Evolutionary conservation across 1,139 yeast genomes (phyloP).

Genomic region (Pichia sp.): DNA sequence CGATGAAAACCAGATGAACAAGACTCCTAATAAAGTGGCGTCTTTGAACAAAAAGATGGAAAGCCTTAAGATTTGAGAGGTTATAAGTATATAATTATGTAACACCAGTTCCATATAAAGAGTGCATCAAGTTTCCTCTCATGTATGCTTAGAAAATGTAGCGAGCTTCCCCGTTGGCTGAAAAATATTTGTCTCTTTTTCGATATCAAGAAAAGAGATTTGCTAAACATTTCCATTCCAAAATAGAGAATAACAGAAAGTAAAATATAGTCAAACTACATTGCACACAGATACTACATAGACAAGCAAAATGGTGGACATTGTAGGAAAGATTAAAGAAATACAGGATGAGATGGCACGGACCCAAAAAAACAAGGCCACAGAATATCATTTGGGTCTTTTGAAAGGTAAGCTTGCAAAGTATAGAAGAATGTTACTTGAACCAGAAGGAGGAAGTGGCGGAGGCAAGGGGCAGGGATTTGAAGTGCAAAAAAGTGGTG

Average conservation of each 20-base stretch:
- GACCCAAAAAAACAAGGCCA: constrained; percentile 96
- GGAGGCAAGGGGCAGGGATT: constrained; percentile 74
- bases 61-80: constrained; percentile 7
- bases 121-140: not conserved
- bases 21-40: constrained; percentile 5
- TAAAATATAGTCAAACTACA: not conserved
- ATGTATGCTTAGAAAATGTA: not conserved
- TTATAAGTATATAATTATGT: no score
- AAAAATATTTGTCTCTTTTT: not conserved
- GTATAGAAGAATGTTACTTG: constrained; percentile 83
- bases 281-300: not conserved
- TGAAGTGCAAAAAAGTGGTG: constrained; percentile 94
- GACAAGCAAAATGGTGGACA: constrained; percentile 28
- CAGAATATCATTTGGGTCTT: constrained; percentile 93
- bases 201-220: not conserved
- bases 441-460: constrained; percentile 73
- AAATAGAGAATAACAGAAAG: no score
- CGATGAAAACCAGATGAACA: constrained; percentile 43
- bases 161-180: not conserved
- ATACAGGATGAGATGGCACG: constrained; percentile 92
- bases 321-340: constrained; percentile 71
- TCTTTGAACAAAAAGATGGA: constrained; percentile 14
- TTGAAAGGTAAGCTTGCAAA: constrained; percentile 94
- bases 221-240: not conserved
- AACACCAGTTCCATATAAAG: no score